A percentile compares a stretch with the other conserved stretches of the same genome.
Evolutionary conservation across 306 rosid species (phyloP).

Genomic region (Quercus aquifolioides): DNA sequence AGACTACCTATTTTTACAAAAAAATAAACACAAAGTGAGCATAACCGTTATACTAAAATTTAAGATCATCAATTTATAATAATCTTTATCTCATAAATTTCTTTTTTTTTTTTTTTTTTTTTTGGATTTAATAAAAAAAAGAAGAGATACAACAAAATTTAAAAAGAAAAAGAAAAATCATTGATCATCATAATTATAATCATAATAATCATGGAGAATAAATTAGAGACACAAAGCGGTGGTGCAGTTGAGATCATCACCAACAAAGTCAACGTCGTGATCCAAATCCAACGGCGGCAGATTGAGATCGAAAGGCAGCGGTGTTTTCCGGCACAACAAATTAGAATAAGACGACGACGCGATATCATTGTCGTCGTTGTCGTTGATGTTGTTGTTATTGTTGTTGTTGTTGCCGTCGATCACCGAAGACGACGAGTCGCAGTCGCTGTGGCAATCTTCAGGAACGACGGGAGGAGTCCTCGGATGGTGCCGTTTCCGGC

Average conservation of each 20-base stretch:
- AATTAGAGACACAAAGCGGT: slow-evolving; percentile 75
- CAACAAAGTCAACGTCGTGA: slow-evolving; percentile 25
- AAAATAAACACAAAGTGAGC: too few relatives aligned
- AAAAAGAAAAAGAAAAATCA: slow-evolving; percentile 21
- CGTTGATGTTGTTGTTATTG: too few relatives aligned
- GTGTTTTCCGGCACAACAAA: slow-evolving; percentile 32
- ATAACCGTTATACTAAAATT: too few relatives aligned
- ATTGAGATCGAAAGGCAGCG: slow-evolving; percentile 74
- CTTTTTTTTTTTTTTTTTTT: too few relatives aligned
- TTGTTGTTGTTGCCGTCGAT: slow-evolving; percentile 48
- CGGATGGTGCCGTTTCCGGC: slow-evolving; percentile 34
- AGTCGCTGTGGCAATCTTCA: slow-evolving; percentile 87
- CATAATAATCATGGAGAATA: neutral
- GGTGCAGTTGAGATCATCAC: slow-evolving; percentile 60
- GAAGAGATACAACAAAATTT: too few relatives aligned
- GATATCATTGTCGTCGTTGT: slow-evolving; percentile 12
- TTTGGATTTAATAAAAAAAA: too few relatives aligned
- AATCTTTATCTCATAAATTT: too few relatives aligned
- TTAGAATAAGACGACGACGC: slow-evolving; percentile 20
- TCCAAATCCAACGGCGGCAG: slow-evolving; percentile 65
- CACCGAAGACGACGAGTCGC: slow-evolving; percentile 84
- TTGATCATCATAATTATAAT: slow-evolving; percentile 34
- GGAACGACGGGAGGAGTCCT: slow-evolving; percentile 65
- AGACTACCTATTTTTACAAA: too few relatives aligned
- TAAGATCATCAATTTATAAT: too few relatives aligned